Conservation (phyloP, 139 green algal species). For the Chlamydomonas applanata region DNA sequence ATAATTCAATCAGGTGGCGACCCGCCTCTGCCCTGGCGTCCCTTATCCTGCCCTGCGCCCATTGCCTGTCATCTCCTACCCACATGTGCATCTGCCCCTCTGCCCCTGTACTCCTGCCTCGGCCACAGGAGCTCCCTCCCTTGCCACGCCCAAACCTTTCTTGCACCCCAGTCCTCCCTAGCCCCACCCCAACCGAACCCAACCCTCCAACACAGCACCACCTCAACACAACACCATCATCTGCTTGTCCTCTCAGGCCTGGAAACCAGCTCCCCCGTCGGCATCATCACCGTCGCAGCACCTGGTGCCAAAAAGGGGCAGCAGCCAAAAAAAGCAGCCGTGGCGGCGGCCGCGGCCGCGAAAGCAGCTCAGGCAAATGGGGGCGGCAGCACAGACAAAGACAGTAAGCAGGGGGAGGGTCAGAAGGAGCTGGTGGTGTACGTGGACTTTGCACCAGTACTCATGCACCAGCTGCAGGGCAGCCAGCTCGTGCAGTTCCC, state of each 20-base stretch:
- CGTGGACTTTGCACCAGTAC: slow-evolving; percentile 81
- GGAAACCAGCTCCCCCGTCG: slow-evolving; percentile 39
- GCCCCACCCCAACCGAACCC: no score
- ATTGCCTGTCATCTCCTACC: no score
- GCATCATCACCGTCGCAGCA: slow-evolving; percentile 41
- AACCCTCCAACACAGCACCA: no score
- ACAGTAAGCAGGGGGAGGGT: background rate
- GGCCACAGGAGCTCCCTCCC: no score
- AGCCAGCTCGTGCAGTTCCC: slow-evolving; percentile 51
- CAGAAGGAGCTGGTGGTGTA: slow-evolving; percentile 45
- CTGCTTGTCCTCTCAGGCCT: background rate
- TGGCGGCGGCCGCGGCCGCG: background rate
- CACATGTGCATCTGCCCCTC: background rate
- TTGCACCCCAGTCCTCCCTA: no score
- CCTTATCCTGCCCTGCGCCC: no score
- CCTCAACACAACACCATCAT: no score
- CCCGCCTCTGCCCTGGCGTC: no score
- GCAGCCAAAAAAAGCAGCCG: background rate
- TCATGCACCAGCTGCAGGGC: slow-evolving; percentile 14
- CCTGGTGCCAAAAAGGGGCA: background rate
- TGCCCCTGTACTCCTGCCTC: background rate
- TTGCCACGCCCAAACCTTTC: no score
- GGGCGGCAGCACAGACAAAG: no score
- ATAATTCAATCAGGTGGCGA: no score
- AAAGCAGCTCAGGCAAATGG: background rate